A percentile compares a stretch with the other conserved stretches of the same genome.
Conservation (phyloP, 768 basidiomycete species). For the Kwoniella shandongensis region DNA sequence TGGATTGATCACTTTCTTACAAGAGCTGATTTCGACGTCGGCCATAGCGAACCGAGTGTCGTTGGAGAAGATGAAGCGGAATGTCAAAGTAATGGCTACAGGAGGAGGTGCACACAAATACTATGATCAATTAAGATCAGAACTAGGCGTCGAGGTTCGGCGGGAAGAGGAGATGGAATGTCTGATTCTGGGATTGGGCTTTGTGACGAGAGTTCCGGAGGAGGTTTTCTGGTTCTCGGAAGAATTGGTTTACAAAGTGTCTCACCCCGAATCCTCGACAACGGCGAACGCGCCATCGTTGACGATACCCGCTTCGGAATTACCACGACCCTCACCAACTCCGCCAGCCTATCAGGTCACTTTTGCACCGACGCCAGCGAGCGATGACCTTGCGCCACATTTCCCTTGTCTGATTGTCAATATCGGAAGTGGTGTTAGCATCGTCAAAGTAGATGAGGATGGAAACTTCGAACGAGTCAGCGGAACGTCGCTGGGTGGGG, state of each 20-base stretch:
- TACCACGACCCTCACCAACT: slow-evolving; percentile 85
- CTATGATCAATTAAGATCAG: slow-evolving; percentile 73
- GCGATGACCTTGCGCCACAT: slow-evolving; percentile 61
- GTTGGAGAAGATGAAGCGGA: slow-evolving; percentile 82
- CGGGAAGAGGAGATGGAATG: slow-evolving; percentile 99
- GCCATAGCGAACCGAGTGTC: slow-evolving; percentile 81
- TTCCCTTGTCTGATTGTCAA: slow-evolving; percentile 96
- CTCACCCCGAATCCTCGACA: slow-evolving; percentile 47
- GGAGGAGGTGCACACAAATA: slow-evolving; percentile 96
- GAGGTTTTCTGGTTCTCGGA: slow-evolving; percentile 99
- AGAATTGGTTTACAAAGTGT: slow-evolving; percentile 75
- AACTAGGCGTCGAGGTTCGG: slow-evolving; percentile 77
- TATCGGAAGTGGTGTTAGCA: slow-evolving; percentile 95
- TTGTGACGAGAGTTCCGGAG: slow-evolving; percentile 91
- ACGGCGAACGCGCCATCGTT: slow-evolving; percentile 16
- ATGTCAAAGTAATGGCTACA: slow-evolving; percentile 96
- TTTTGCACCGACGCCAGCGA: slow-evolving; percentile 64
- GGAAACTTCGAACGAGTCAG: slow-evolving; percentile 94
- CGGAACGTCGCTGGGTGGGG: slow-evolving; percentile 94
- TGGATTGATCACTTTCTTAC: slow-evolving; percentile 80
- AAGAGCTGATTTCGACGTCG: slow-evolving; percentile 78
- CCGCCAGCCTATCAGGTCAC: slow-evolving; percentile 85
- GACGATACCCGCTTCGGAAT: slow-evolving; percentile 49
- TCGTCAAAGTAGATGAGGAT: slow-evolving; percentile 95
- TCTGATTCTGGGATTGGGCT: slow-evolving; percentile 90